Base-by-base conservation (phyloP, 352 stramenopile genomes). In the Globisporangium okanoganense region DNA sequence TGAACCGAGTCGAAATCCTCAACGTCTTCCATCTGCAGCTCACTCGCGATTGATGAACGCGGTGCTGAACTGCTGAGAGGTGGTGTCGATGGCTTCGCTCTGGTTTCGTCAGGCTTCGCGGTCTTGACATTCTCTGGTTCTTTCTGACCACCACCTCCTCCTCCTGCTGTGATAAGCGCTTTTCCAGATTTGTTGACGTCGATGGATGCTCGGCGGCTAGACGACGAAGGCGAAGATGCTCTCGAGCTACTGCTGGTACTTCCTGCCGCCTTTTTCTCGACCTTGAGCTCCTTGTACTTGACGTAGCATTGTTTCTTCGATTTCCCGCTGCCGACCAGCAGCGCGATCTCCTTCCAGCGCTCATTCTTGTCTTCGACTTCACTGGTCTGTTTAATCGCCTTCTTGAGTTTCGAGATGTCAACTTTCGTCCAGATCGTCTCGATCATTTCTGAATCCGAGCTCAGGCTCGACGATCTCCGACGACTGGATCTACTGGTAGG, bases 251-350 rank as follows among this genome's bases (percentile, higher is more conserved):
- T 73, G 1, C 45, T 57, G 3, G 29, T 33, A 33, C 29, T 6
- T 33, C 31, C 50, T 25, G 59, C 24, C 24, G 45, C 49, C 3
- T 61, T 66, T 38, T 82, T 85, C 51, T 87, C 76, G 29, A 86
- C 70, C 56, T 89, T 90, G 29, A 94, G 70, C 40, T 89, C 72
- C 65, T 94, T 94, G 71, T 94, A 94, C 67, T 94, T 92, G 31
- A 90, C 20, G 58, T 92, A 92, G 67, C 85, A 94, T 43, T 90
- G 71, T 62, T 90, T 90, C 51, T 92, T 92, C n/a, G 67, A 75
- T 56, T 86, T 89, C 1, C 67, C 66, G 44, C 76, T 80, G 13
- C 82, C 78, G 13, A 94, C 77, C 13, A 82, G 45, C n/a, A 16
- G 51, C 0, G 78, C 78, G 44, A 92, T 90, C 45, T 85, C 60